Evolutionary conservation across 2,329 filamentous ascomycete species (phyloP), one percentile per base, ranked within the genome.

Genomic region (Ceratocystis destructans): DNA sequence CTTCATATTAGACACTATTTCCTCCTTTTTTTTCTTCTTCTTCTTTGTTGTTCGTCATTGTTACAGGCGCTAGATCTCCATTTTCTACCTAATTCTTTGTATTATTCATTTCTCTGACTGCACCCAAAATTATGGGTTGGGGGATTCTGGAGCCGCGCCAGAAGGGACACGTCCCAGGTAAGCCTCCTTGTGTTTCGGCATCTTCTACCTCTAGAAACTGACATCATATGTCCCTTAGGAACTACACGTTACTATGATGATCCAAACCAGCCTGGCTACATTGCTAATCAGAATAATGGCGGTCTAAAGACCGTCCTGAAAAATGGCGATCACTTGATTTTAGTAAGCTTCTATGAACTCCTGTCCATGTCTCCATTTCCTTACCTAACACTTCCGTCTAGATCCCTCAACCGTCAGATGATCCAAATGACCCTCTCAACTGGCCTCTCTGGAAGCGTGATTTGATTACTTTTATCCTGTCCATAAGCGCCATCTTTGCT

Each of bases 371-470:
- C 15, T 53, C 48, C 37, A 15, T 15, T 4, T 28, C 5, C 48
- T 61, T 66, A 37, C 62, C 50, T n/a, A 57, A 4, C 22, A 8
- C 41, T 22, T 22, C 37, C 37, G 10, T 41, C 37, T 66, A 80
- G 78, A 77, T 80, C 4, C 93, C 93, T 4, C 93, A 96, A 73
- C 93, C 93, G 1, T 92, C 87, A 69, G 88, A 96, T 75, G 90
- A 96, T 74, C 90, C 89, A 3, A 93, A 95, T 74, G 92, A 96
- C 75, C 92, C 90, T 37, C 79, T 96, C 69, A 81, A 80, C 73
- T 96, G 91, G 92, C 88, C 91, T 25, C 75, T 96, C 68, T 93
- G 89, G 88, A 84, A 83, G 71, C 89, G 91, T 73, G 92, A 96
- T 74, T 71, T 88, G 64, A 91, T 94, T 73, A 87, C 91, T 69